Evolutionary conservation across 768 basidiomycete species (phyloP), one percentile per base, ranked within the genome.

Genomic region (Lentinula lateritia): DNA sequence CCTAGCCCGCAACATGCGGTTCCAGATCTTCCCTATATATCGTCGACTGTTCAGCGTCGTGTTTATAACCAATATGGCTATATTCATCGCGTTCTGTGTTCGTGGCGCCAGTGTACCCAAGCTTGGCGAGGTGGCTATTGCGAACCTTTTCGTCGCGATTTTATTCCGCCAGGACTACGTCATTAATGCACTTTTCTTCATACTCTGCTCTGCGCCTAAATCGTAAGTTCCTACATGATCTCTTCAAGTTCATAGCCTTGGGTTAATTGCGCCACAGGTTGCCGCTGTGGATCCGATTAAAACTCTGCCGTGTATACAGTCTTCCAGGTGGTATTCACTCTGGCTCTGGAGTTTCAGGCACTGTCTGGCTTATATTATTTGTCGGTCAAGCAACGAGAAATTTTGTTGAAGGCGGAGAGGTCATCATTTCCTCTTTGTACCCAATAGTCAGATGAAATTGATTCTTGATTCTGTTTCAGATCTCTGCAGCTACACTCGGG

Each of bases 241-340:
- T 41, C 28, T 28, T 28, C 3, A 28, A 28, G 2, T 16, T 36
- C 20, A 23, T 43, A 52, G 23, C 42, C 36, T 18, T 38, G 13
- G n/a, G 1, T 15, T 16, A 60, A 66, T 62, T 56, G n/a, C 43
- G 8, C 18, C 41, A 28, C 20, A 56, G 55, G 9, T 56, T 18
- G 55, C 55, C 83, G 3, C 34, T 50, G 34, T 71, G 85, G 52
- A 68, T 73, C 46, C 80, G 85, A 59, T 79, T 83, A 50, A 76
- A 80, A 20, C 70, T 83, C 34, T 80, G 77, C 65, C 83, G 82
- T 32, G 74, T 83, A 36, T 83, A 85, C 1, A 85, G 84, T 62
- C 80, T 83, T 58, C 83, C 84, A 42, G 84, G 84, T 16, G 84
- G 85, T 66, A 71, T 85, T 28, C 85, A 86, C 66, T 84, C 82